Evolutionary conservation across 129 eudicot genomes (phyloP), one percentile per base, ranked within the genome.

Genomic region (Flaveria bidentis): DNA sequence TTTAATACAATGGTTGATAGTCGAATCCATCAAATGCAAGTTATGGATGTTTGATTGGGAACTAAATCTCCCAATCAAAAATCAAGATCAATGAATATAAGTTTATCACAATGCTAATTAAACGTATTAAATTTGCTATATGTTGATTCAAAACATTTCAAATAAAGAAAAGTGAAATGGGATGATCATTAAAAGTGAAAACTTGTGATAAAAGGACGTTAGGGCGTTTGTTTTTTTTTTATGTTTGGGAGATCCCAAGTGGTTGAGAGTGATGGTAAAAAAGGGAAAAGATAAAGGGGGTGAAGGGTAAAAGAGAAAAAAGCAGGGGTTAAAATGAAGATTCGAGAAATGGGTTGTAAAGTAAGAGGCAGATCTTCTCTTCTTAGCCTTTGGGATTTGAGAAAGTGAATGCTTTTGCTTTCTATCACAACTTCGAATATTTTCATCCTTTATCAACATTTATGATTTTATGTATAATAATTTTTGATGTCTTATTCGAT

Each of bases 331-430:
- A 65, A 64, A 80, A 25, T 72, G 78, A 72, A 72, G 74, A 73
- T 72, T 65, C 25, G 73, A 72, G 62, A 78, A 61, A 78, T 61
- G 69, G 50, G 76, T 69, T 74, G 57, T 80, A 80, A 80, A 80
- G 83, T 64, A 61, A 72, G 73, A 80, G 78, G 83, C 78, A 80
- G 60, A 79, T 79, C 78, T 64, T 79, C 74, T 73, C 69, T 67
- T 69, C 47, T 60, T 60, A n/a, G 67, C 60, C 79, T 77, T 77
- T 69, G 81, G 81, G 76, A 9, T 80, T 73, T 42, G 83, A 52
- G 74, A 80, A 80, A 80, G 83, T 80, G 78, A 64, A 72, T 61
- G 73, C 83, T 73, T 80, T 80, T 80, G 83, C 78, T 80, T 80
- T 80, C 74, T 78, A 12, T 67, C 74, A 9, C 74, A 67, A 55